phyloP scores from a whole-genome alignment of 2,329 filamentous ascomycete genomes.

The Fusarium coffeatum region DNA sequence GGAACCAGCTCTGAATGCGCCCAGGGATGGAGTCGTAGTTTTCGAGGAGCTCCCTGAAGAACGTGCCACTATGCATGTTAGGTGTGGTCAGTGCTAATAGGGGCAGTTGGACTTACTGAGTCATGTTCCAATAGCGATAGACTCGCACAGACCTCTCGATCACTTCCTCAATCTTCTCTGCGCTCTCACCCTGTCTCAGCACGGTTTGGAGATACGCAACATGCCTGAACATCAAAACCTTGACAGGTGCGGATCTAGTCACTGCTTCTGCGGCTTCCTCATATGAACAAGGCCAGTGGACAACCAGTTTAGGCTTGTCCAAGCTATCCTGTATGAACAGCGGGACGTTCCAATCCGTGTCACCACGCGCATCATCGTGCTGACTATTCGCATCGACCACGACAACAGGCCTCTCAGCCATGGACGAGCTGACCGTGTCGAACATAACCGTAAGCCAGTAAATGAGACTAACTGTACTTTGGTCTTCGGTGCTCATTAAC shows the following conservation, averaged over 20 bases:
- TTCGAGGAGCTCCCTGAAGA: slow-evolving; percentile 63
- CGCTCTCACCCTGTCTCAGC: slow-evolving; percentile 52
- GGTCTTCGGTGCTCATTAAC: slow-evolving; percentile 35
- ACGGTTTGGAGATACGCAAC: slow-evolving; percentile 65
- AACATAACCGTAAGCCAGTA: slow-evolving; percentile 71
- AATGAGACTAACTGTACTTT: slow-evolving; percentile 62
- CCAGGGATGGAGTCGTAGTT: slow-evolving; percentile 62
- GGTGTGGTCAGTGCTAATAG: fast-evolving
- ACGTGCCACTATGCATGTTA: slow-evolving; percentile 49
- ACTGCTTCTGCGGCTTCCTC: slow-evolving; percentile 61
- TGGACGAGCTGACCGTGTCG: slow-evolving; percentile 66
- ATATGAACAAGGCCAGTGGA: slow-evolving; percentile 65
- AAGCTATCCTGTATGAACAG: slow-evolving; percentile 24
- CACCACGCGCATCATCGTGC: slow-evolving; percentile 39
- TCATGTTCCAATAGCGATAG: slow-evolving; percentile 65
- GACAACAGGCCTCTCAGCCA: slow-evolving; percentile 54
- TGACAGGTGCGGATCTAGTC: slow-evolving; percentile 65
- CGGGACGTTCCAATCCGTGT: slow-evolving; percentile 15
- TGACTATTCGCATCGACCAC: slow-evolving; percentile 55
- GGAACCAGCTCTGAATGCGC: slow-evolving; percentile 69
- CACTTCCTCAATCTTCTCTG: slow-evolving; percentile 58
- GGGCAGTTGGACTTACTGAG: slow-evolving; percentile 49
- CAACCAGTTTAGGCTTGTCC: slow-evolving; percentile 14
- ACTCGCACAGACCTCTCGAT: slow-evolving; percentile 60
- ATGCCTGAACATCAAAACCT: slow-evolving; percentile 67